Conservation (phyloP, 2,329 filamentous ascomycete species). For the Pseudopyricularia javanii region DNA sequence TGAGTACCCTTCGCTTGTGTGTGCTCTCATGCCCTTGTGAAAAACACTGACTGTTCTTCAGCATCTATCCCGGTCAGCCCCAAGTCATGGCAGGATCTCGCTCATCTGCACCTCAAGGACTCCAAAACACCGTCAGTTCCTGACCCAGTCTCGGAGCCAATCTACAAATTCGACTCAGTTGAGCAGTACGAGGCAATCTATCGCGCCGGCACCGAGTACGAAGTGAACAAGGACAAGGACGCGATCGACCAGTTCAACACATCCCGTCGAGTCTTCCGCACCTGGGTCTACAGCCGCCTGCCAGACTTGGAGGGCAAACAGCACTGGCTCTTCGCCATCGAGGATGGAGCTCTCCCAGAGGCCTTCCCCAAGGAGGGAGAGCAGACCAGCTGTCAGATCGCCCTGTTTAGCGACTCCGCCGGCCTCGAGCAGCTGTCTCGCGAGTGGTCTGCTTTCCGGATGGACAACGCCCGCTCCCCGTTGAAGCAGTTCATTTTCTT, state of each 20-base stretch:
- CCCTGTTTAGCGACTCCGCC: background rate
- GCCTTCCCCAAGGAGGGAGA: conserved; percentile 7
- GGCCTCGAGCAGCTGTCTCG: background rate
- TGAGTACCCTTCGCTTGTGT: too few species aligned
- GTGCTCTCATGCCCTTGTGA: too few species aligned
- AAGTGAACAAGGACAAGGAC: conserved; percentile 8
- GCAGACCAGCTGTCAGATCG: background rate
- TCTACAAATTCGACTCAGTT: conserved; percentile 4
- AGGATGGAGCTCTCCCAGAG: conserved; percentile 1
- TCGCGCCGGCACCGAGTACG: conserved; percentile 6
- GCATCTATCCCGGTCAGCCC: background rate
- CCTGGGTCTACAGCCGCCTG: conserved; percentile 7
- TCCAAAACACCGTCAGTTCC: background rate
- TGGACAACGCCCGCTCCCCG: background rate
- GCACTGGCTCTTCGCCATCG: conserved; percentile 8
- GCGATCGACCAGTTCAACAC: conserved; percentile 22
- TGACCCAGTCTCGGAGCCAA: background rate
- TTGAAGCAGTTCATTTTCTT: conserved; percentile 5
- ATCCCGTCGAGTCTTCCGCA: conserved; percentile 8
- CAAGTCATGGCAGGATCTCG: background rate
- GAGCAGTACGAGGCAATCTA: conserved; percentile 7
- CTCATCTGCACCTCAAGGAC: background rate
- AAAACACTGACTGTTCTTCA: background rate
- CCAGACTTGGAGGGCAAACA: conserved; percentile 2
- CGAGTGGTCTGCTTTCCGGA: background rate